Percentiles rank a stretch among this genome's conserved stretches.
Evolutionary conservation across 2,329 filamentous ascomycete genomes (phyloP).

Genomic region (Pseudogymnoascus sp.): DNA sequence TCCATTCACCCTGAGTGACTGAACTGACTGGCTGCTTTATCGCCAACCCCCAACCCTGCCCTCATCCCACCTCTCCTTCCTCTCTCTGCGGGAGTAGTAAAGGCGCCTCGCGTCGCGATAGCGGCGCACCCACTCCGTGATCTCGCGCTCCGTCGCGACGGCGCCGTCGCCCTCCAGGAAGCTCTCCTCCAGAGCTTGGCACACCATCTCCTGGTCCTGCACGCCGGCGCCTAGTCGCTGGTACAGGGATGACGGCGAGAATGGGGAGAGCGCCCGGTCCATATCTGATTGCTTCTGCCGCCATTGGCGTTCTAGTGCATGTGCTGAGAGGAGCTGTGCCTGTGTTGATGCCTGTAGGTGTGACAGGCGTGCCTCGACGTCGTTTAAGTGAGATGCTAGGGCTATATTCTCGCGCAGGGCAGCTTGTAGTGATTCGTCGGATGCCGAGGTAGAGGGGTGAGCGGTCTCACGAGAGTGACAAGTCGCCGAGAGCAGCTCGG

Average conservation of each 20-base stretch:
- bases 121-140: slow-evolving; percentile 72
- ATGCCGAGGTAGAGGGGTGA: slow-evolving; percentile 63
- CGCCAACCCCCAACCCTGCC: slow-evolving; percentile 92
- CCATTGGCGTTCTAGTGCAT: slow-evolving; percentile 89
- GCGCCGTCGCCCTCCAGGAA: slow-evolving; percentile 54
- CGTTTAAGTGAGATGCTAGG: slow-evolving; percentile 54
- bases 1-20: not conserved
- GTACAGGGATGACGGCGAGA: slow-evolving; percentile 80
- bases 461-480: slow-evolving; percentile 56
- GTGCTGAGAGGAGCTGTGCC: slow-evolving; percentile 71
- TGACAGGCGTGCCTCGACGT: slow-evolving; percentile 48
- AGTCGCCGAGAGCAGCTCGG: slow-evolving; percentile 63
- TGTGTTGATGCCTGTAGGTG: slow-evolving; percentile 64
- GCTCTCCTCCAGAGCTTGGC: slow-evolving; percentile 80
- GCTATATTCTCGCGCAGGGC: slow-evolving; percentile 64
- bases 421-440: slow-evolving; percentile 54
- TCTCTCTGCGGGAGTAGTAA: slow-evolving; percentile 73
- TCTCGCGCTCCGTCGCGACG: slow-evolving; percentile 68
- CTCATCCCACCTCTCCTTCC: slow-evolving; percentile 92
- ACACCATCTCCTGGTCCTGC: slow-evolving; percentile 73
- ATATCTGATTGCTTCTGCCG: slow-evolving; percentile 80
- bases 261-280: slow-evolving; percentile 74
- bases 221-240: slow-evolving; percentile 68
- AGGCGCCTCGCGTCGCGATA: slow-evolving; percentile 73
- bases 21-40: slow-evolving; percentile 33